phyloP scores from a whole-genome alignment of 495 filamentous ascomycete species.

The Neurospora hispaniola region DNA sequence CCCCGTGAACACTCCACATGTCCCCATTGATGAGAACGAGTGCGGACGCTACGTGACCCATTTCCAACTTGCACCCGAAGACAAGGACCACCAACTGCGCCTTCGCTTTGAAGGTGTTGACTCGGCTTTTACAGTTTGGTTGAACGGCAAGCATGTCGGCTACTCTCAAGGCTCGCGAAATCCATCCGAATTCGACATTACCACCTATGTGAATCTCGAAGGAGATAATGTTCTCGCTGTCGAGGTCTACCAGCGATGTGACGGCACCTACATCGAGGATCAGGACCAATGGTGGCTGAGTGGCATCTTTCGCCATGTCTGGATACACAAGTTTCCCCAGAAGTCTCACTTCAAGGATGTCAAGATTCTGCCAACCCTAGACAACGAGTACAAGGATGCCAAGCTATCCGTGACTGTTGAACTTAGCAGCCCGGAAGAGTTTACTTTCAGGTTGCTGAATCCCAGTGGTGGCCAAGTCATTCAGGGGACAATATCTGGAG shows the following conservation, averaged over 20 bases:
- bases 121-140: conserved; percentile 55
- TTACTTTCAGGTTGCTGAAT: conserved; percentile 28
- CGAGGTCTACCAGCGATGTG: conserved; percentile 56
- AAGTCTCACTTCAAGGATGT: conserved; percentile 47
- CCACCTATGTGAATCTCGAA: conserved; percentile 31
- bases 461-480: conserved; percentile 16
- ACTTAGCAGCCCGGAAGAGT: conserved; percentile 19
- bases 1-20: conserved; percentile 47
- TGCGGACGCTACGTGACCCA: conserved; percentile 49
- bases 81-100: conserved; percentile 32
- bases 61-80: conserved; percentile 34
- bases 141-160: conserved; percentile 53
- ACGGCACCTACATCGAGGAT: conserved; percentile 60
- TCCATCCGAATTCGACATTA: conserved; percentile 58
- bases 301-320: conserved; percentile 64
- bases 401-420: conserved; percentile 38
- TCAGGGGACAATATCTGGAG: conserved; percentile 6
- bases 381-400: conserved; percentile 45
- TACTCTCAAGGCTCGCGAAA: conserved; percentile 61
- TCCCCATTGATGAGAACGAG: conserved; percentile 54
- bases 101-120: conserved; percentile 64
- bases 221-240: conserved; percentile 46
- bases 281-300: conserved; percentile 51
- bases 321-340: conserved; percentile 48
- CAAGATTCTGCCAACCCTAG: conserved; percentile 43